Evolutionary conservation across 73 alveolate genomes (phyloP).

Genomic region (Symbiodinium pilosum): DNA sequence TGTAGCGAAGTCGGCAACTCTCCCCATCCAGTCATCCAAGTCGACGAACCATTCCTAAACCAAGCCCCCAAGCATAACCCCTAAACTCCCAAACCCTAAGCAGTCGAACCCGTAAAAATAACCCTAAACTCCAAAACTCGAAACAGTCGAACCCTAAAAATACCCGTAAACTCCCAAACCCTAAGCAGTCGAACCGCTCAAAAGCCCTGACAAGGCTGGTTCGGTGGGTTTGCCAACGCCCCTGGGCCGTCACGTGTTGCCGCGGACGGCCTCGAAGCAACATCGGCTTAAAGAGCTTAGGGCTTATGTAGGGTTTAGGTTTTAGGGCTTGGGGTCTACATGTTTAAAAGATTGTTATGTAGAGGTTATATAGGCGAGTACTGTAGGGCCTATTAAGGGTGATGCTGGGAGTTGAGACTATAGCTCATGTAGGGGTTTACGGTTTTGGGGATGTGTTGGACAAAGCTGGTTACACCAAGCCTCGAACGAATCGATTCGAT

Average conservation of each 20-base stretch:
- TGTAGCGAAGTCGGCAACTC: too few relatives aligned
- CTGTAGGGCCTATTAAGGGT: background rate
- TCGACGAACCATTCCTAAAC: too few relatives aligned
- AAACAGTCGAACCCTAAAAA: too few relatives aligned
- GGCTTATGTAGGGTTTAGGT: background rate
- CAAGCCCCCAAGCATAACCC: too few relatives aligned
- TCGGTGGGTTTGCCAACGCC: slow-evolving; percentile 65
- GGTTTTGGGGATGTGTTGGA: background rate
- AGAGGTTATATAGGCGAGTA: background rate
- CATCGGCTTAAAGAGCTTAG: background rate
- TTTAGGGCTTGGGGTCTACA: background rate
- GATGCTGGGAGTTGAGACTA: background rate
- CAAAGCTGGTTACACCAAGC: background rate
- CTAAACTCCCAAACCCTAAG: too few relatives aligned
- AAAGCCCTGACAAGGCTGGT: background rate
- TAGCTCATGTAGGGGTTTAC: background rate
- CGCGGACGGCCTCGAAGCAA: background rate
- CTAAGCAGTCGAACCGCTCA: too few relatives aligned
- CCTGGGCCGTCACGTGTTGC: slow-evolving; percentile 89
- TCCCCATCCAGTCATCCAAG: too few relatives aligned
- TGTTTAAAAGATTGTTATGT: too few relatives aligned
- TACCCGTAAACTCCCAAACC: too few relatives aligned
- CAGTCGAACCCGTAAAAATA: too few relatives aligned
- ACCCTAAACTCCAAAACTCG: too few relatives aligned
- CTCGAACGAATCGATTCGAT: too few relatives aligned